Base-by-base conservation (phyloP, 306 rosid genomes). In the Lagenaria siceraria region DNA sequence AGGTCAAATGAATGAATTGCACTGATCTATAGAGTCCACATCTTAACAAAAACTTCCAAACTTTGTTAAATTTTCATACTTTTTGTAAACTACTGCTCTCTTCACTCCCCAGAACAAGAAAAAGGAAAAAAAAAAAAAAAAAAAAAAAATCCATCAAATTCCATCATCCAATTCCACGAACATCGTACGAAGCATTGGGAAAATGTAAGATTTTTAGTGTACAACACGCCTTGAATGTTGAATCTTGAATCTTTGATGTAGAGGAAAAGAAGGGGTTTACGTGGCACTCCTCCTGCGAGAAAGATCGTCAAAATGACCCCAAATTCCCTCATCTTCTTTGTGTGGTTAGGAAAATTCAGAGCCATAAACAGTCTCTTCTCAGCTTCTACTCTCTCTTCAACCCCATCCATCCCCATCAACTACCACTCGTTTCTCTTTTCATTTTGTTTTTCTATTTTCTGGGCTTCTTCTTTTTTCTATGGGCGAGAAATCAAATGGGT, bases 401-500 rank as follows among this genome's bases (percentile, higher is more conserved):
- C 46, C 51, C 17, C 54, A 49, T 9, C 71, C 71, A 63, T 12
- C 71, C 36, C 71, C 10, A 63, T 63, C 71, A 63, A 63, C 22
- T 17, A 65, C 72, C 72, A 65, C 73, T 65, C 10, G 4, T 65
- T 65, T 38, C 29, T 18, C 71, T 46, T 42, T 46, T 46, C 55
- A 51, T 27, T 72, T 10, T 7, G 8, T 51, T 46, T 46, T 29
- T 11, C 46, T 6, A 33, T 49, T 49, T 25, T 27, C 38, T 29
- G 22, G 10, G 58, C 8, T 29, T 29, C 21, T 8, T 72, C 9
- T 8, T 25, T 48, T 29, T 27, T 72, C 55, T 25, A 70, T 24
- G 76, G 56, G 76, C 58, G n/a, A 70, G 22, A 46, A 70, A 25
- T 7, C 56, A 46, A 70, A 70, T 70, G 76, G 76, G 36, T 70